Base-by-base conservation (phyloP, 179 eudicot species). In the Pouteria campechiana region DNA sequence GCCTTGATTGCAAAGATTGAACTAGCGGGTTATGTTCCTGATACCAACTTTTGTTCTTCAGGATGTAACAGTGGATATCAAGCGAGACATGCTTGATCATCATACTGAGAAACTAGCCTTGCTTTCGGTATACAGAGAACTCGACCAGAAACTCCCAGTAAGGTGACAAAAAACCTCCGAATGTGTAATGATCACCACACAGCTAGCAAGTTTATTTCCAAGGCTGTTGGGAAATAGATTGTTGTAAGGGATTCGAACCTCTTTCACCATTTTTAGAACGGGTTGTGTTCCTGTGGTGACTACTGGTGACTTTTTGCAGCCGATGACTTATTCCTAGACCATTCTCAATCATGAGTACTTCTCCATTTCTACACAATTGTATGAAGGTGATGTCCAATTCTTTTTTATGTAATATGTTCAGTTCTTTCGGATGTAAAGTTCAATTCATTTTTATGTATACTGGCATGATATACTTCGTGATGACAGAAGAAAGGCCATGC, bases 31-130 rank as follows among this genome's bases (percentile, higher is more conserved):
- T 51, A 40, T 14, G 47, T 39, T 6, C 29, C 46, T 0, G 56
- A 40, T 21, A 40, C n/a, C 38, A 27, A 37, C n/a, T 6, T 27
- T 18, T 17, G 54, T 37, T 25, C 32, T 25, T 8, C 44, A 50
- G 27, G 54, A 27, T 16, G 18, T 50, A 7, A 17, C 24, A 24
- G 54, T 36, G 18, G 44, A 37, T 12, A 16, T 27, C 35, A 50
- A 50, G 33, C 17, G 1, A 13, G 54, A 50, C 38, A 50, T 37
- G 3, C 44, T 50, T 3, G 17, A 25, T 50, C 54, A 37, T 27
- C 47, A 51, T 22, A 40, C 37, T 51, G 38, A 51, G 56, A 51
- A 51, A 45, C 29, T 50, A 36, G 56, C 56, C 15, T 39, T 40
- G 56, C 56, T 29, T 51, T 39, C 22, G 37, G 56, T 0, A 17